phyloP scores from a whole-genome alignment of 805 yeast genomes.

The Schizosaccharomyces octosporus region DNA sequence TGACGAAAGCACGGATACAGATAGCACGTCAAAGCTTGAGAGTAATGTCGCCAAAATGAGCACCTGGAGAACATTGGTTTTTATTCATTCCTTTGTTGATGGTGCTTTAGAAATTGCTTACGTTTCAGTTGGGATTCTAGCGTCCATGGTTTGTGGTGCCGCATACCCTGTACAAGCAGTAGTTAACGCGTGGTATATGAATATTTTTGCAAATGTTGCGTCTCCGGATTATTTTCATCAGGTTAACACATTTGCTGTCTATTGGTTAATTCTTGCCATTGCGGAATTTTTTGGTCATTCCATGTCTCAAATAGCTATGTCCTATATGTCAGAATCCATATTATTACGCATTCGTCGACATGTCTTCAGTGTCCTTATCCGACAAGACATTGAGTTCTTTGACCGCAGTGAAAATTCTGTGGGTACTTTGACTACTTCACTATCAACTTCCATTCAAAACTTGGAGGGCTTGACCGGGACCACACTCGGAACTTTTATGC shows the following conservation, averaged over 20 bases:
- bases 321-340: conserved; percentile 6
- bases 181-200: conserved; percentile 12
- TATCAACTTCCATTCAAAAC: conserved; percentile 12
- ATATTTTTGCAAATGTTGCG: conserved; percentile 12
- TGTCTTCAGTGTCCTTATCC: conserved; percentile 8
- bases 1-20: not conserved
- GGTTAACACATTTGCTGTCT: not conserved
- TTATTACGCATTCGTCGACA: conserved; percentile 9
- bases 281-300: conserved; percentile 4
- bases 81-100: not conserved
- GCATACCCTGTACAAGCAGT: conserved; percentile 13
- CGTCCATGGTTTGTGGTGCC: conserved; percentile 5
- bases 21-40: not conserved
- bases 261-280: conserved; percentile 7
- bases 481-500: conserved; percentile 11
- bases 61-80: not conserved
- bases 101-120: conserved; percentile 4
- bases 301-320: conserved; percentile 3
- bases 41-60: not conserved
- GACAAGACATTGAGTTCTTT: conserved; percentile 12
- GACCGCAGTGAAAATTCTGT: conserved; percentile 11
- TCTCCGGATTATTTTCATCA: conserved; percentile 13
- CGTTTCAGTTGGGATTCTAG: conserved; percentile 6
- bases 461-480: conserved; percentile 12
- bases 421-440: conserved; percentile 10